Evolutionary conservation across 116 monocot genomes (phyloP).

Genomic region (Posidonia oceanica): DNA sequence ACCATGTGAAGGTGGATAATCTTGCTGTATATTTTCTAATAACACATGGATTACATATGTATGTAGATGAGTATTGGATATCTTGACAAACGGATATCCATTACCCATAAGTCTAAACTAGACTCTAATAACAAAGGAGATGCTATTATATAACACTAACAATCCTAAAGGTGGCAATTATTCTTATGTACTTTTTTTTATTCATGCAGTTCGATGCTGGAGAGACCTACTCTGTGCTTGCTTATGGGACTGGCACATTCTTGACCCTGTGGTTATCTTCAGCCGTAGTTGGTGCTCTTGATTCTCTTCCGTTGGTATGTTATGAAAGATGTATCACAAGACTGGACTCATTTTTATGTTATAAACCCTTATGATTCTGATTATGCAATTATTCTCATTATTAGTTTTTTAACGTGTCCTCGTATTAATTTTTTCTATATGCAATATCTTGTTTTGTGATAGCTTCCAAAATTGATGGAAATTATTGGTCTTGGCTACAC

Average conservation of each 20-base stretch:
- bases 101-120: no score
- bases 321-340: background rate
- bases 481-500: conserved; percentile 61
- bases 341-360: background rate
- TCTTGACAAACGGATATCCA: no score
- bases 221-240: conserved; percentile 22
- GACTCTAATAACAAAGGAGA: no score
- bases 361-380: background rate
- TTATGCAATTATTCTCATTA: background rate
- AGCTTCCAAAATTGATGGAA: conserved; percentile 77
- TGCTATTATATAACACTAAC: no score
- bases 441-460: conserved; percentile 1
- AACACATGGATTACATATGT: no score
- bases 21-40: no score
- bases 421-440: background rate
- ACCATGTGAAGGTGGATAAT: no score
- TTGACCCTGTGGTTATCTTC: conserved; percentile 56
- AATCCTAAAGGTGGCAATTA: background rate
- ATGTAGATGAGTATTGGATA: no score
- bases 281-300: conserved; percentile 45
- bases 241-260: conserved; percentile 53
- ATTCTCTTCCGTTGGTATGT: conserved; percentile 73
- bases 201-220: conserved; percentile 45
- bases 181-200: background rate
- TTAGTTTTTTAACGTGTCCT: background rate